phyloP scores from a whole-genome alignment of 352 stramenopile species.

The Phytophthora vignae region DNA sequence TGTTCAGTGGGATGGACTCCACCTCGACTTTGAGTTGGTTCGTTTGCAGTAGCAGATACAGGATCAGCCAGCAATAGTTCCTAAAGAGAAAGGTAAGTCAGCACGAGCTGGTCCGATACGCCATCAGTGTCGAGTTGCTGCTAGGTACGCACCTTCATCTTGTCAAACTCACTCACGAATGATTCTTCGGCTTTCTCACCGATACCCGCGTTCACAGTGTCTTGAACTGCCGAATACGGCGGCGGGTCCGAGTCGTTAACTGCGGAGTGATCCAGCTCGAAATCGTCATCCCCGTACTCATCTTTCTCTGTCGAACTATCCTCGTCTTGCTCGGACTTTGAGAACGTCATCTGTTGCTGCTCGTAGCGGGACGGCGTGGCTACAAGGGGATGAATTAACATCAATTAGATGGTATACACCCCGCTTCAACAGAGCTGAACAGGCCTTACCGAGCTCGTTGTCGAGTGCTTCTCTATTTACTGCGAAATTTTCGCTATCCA shows the following conservation, averaged over 20 bases:
- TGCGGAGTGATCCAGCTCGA: constrained; percentile 70
- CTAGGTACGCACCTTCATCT: constrained; percentile 43
- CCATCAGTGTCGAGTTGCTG: not conserved
- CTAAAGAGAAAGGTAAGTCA: not conserved
- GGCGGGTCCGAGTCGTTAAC: constrained; percentile 11
- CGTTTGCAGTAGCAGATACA: not conserved
- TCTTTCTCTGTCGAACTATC: constrained; percentile 39
- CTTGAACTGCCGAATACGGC: constrained; percentile 10
- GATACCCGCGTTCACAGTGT: not conserved
- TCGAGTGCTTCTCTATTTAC: constrained; percentile 70
- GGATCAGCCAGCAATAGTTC: constrained; percentile 13
- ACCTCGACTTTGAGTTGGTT: not conserved
- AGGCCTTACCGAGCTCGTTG: constrained; percentile 46
- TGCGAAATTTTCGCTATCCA: constrained; percentile 80
- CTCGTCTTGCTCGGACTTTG: constrained; percentile 29
- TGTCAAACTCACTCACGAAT: constrained; percentile 48
- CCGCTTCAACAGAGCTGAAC: not conserved
- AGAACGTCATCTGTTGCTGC: constrained; percentile 32
- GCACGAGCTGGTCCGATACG: not conserved
- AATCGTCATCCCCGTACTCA: constrained; percentile 69
- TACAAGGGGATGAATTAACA: not conserved
- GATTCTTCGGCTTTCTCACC: constrained; percentile 11
- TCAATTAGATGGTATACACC: not conserved
- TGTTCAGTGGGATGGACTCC: constrained; percentile 4
- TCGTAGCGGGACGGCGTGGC: constrained; percentile 53